phyloP scores from a whole-genome alignment of 306 rosid species.

The Fragaria iinumae region DNA sequence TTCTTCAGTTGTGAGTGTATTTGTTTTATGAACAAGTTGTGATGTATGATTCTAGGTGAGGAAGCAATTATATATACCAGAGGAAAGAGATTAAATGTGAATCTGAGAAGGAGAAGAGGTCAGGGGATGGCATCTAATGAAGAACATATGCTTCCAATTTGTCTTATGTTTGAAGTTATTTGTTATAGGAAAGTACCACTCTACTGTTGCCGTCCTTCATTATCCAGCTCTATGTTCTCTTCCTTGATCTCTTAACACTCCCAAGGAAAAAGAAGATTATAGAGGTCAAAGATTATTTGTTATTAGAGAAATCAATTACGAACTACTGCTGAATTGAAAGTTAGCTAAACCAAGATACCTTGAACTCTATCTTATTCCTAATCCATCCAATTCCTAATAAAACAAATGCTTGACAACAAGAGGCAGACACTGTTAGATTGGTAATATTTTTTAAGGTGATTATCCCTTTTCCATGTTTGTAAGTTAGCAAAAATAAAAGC shows the following conservation, averaged over 20 bases:
- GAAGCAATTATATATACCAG: not conserved
- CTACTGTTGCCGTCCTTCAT: not conserved
- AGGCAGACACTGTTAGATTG: not conserved
- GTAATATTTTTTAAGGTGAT: not conserved
- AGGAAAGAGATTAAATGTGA: not conserved
- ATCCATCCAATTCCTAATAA: not conserved
- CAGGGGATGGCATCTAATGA: constrained; percentile 19
- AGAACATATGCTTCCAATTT: not conserved
- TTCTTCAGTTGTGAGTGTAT: not conserved
- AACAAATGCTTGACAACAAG: not conserved
- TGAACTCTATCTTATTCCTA: not conserved
- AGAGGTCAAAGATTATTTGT: not conserved
- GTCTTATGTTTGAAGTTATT: not conserved
- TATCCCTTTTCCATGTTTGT: not conserved
- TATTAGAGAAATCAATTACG: not conserved
- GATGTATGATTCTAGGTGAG: not conserved
- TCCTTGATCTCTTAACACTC: not conserved
- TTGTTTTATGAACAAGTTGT: not conserved
- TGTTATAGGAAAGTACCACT: not conserved
- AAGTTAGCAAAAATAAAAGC: not conserved
- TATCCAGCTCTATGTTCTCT: not conserved
- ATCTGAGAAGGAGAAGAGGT: constrained; percentile 7
- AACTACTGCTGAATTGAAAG: not conserved
- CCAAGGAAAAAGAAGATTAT: not conserved
- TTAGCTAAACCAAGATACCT: not conserved